Percentiles rank a stretch among this genome's conserved stretches.
phyloP scores from a whole-genome alignment of 768 basidiomycete genomes.

The Boletus rubroflammeus region DNA sequence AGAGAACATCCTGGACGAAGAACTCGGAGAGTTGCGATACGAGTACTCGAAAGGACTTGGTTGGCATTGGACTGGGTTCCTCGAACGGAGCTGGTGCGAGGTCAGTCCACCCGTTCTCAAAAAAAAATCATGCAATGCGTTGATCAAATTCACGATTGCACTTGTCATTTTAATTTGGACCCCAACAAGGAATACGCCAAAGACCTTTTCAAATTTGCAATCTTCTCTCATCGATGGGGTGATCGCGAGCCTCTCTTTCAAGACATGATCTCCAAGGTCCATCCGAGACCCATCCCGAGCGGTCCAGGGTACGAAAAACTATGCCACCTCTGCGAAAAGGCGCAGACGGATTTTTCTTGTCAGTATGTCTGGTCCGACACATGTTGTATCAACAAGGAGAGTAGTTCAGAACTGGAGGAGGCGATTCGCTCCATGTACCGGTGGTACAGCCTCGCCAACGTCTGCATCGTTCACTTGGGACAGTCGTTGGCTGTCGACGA shows the following conservation, averaged over 20 bases:
- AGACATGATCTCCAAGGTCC: not conserved
- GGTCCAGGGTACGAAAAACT: slow-evolving; percentile 9
- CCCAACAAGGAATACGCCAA: slow-evolving; percentile 2
- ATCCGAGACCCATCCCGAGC: not conserved
- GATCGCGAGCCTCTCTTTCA: slow-evolving; percentile 4
- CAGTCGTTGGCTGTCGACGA: slow-evolving; percentile 11
- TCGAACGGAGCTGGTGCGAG: slow-evolving; percentile 6
- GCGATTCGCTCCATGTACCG: slow-evolving; percentile 13
- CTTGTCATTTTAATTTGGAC: no score
- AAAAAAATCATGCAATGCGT: no score
- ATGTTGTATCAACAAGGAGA: slow-evolving; percentile 11
- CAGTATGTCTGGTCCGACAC: slow-evolving; percentile 14
- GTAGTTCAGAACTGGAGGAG: slow-evolving; percentile 11
- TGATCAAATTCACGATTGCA: not conserved
- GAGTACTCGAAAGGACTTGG: not conserved
- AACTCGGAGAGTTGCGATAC: not conserved
- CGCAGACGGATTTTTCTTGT: slow-evolving; percentile 3
- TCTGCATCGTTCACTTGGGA: slow-evolving; percentile 17
- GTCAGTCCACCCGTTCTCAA: not conserved
- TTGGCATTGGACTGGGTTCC: slow-evolving; percentile 7
- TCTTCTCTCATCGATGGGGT: slow-evolving; percentile 11
- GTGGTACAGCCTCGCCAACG: slow-evolving; percentile 16
- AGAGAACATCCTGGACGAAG: not conserved
- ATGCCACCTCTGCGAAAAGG: slow-evolving; percentile 5
- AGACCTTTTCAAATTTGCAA: slow-evolving; percentile 6